Percentiles rank a stretch among this genome's conserved stretches.
Evolutionary conservation across 176 grass and related monocot genomes (phyloP).

Genomic region (Avena insularis): DNA sequence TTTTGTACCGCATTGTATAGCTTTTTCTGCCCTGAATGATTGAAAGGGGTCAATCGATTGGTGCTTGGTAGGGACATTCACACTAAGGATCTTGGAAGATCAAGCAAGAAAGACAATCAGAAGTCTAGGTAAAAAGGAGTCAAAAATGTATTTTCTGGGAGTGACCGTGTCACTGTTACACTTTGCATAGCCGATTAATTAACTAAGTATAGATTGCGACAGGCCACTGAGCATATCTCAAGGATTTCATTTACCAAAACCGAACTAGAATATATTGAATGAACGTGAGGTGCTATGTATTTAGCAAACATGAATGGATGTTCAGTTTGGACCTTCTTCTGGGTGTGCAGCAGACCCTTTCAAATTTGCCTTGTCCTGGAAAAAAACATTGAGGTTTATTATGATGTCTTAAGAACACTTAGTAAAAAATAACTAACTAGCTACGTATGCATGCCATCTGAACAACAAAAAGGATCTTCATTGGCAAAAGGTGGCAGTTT

Average conservation of each 20-base stretch:
- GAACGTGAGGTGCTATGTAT: not conserved
- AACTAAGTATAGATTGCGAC: conserved; percentile 44
- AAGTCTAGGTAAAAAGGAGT: conserved; percentile 49
- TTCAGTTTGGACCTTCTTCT: not conserved
- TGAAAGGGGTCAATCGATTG: conserved; percentile 47
- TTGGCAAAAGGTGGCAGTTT: not conserved
- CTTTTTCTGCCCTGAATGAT: conserved; percentile 60
- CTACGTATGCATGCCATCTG: not conserved
- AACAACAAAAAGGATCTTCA: not conserved
- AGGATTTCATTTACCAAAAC: conserved; percentile 19
- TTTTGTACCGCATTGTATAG: conserved; percentile 37
- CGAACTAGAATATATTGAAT: not conserved
- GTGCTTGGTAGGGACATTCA: conserved; percentile 51
- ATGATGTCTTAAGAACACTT: not conserved
- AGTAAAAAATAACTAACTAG: not conserved
- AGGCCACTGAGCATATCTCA: conserved; percentile 40
- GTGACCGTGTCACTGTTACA: conserved; percentile 48
- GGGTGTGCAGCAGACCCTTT: not conserved
- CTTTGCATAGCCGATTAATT: conserved; percentile 40
- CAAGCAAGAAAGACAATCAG: conserved; percentile 42
- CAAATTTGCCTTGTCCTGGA: conserved; percentile 28
- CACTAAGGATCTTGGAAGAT: conserved; percentile 47
- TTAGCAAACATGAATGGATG: conserved; percentile 4
- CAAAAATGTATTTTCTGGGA: conserved; percentile 43
- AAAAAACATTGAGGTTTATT: conserved; percentile 14